phyloP scores from a whole-genome alignment of 2,329 filamentous ascomycete genomes.

The Dothiorella sarmentorum region DNA sequence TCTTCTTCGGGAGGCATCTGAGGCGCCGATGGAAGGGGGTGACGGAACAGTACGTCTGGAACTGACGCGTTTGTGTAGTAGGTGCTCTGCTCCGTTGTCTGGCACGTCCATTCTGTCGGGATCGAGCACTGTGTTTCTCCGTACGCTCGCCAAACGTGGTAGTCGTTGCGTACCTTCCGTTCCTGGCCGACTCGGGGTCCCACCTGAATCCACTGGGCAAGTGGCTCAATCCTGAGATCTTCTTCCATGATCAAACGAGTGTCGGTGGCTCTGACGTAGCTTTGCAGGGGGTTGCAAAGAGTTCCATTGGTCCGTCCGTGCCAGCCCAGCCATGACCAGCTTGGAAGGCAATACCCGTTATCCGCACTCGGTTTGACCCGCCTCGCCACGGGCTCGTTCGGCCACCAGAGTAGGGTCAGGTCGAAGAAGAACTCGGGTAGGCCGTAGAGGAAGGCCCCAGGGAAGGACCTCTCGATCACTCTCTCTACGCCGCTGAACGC shows the following conservation, averaged over 20 bases:
- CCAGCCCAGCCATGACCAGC: constrained; percentile 14
- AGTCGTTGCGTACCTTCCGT: not conserved
- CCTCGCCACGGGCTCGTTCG: not conserved
- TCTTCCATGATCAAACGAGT: not conserved
- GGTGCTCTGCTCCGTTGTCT: too few species aligned
- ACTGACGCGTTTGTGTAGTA: too few species aligned
- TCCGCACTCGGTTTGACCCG: not conserved
- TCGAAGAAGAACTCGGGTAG: constrained; percentile 26
- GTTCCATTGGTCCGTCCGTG: not conserved
- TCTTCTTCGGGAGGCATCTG: too few species aligned
- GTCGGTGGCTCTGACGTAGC: too few species aligned
- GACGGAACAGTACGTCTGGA: too few species aligned
- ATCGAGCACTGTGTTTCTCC: not conserved
- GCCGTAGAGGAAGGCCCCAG: constrained; percentile 23
- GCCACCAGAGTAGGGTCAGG: constrained; percentile 24
- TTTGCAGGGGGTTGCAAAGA: not conserved
- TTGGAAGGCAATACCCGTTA: not conserved
- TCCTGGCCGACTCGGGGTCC: not conserved
- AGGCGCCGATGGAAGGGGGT: too few species aligned
- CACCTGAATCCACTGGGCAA: not conserved
- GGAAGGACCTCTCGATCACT: constrained; percentile 19
- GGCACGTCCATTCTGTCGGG: not conserved
- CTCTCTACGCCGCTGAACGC: constrained; percentile 23
- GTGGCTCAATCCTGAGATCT: not conserved
- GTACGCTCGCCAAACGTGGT: not conserved